Base-by-base conservation (phyloP, 2,329 filamentous ascomycete genomes). In the Stylonectria norvegica region DNA sequence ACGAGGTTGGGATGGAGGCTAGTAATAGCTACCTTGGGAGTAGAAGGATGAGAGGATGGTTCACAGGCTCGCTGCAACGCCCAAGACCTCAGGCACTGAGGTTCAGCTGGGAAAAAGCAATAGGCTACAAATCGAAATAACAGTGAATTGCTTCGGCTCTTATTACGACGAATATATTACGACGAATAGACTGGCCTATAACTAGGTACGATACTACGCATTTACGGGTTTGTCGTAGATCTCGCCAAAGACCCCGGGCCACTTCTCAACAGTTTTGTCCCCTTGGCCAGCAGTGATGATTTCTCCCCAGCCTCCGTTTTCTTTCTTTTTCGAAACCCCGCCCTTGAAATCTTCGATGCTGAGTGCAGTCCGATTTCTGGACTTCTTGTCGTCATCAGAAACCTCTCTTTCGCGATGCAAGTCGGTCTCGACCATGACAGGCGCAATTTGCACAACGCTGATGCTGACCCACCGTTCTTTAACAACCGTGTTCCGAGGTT, bases 321-420 rank as follows among this genome's bases (percentile, higher is more conserved):
- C 68, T 59, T 72, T 64, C 45, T 69, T 70, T 32, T 53, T 51
- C 1, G 59, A 47, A 2, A 78, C 59, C 36, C 73, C 69, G 5
- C 67, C 58, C 61, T 78, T 73, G 45, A 79, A 81, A 57, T 80
- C 76, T 0, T 75, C 70, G 4, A 79, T 56, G 1, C 58, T 66
- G 55, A 81, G 48, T 0, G 55, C 41, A 8, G 38, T 42, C 2
- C 45, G 48, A 25, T 74, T 76, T n/a, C 75, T 71, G 5, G 70
- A 60, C 60, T 79, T 80, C 59, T 78, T 81, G 40, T 79, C 79
- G 45, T 79, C 73, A 47, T 79, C 69, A 2, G 76, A 75, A 49
- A 80, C 67, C 32, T 67, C 62, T 19, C 76, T 60, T 48, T 81
- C 76, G 0, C 76, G 65, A 55, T 81, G 75, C 25, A 81, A 50